A percentile compares a stretch with the other conserved stretches of the same genome.
Conservation (phyloP, 2,329 filamentous ascomycete genomes). For the Bipolaris bicolor region DNA sequence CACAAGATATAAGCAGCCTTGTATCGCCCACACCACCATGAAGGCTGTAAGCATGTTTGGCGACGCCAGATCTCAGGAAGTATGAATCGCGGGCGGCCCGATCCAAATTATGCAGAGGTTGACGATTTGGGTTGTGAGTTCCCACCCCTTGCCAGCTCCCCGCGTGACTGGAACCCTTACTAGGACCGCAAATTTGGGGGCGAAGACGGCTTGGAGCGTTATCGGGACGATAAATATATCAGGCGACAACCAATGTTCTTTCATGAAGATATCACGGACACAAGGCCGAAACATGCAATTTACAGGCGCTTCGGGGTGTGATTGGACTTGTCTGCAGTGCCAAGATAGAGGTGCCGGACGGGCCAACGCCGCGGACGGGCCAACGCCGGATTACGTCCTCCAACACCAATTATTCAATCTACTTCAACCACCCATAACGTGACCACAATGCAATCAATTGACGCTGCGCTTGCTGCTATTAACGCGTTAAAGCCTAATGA, state of each 20-base stretch:
- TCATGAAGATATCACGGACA: constrained; percentile 48
- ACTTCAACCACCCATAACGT: too few species aligned
- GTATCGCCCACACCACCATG: neutral
- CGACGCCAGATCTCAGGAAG: neutral
- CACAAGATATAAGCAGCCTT: neutral
- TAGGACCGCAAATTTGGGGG: neutral
- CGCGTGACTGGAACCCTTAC: neutral
- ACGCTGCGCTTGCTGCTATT: too few species aligned
- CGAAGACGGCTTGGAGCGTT: neutral
- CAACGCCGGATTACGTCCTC: too few species aligned
- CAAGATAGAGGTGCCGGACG: neutral
- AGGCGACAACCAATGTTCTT: constrained; percentile 16
- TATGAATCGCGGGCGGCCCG: neutral
- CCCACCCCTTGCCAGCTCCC: neutral
- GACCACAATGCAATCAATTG: too few species aligned
- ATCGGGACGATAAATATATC: neutral
- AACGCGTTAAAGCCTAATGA: too few species aligned
- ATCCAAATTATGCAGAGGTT: neutral
- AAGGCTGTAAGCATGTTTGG: neutral
- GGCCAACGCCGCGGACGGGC: too few species aligned
- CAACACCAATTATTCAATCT: too few species aligned
- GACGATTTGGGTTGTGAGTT: neutral
- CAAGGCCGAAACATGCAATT: too few species aligned
- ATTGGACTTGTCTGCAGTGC: constrained; percentile 26
- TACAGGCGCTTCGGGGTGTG: constrained; percentile 58